Percentiles rank a stretch among this genome's conserved stretches.
Conservation (phyloP, 768 basidiomycete species). For the Brasilioporus rufonigricans region DNA sequence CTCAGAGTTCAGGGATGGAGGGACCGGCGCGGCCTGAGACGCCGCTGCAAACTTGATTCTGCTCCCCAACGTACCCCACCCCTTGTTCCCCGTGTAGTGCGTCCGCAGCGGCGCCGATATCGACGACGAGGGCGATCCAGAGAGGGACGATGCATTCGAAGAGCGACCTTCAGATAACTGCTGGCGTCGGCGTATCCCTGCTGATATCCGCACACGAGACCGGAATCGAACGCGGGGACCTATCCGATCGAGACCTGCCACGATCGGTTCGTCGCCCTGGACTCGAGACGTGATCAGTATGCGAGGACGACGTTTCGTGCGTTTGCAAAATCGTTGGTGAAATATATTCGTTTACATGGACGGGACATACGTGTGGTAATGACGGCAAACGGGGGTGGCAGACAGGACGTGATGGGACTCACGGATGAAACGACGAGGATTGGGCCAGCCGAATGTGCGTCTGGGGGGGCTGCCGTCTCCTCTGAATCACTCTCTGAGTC, state of each 20-base stretch:
- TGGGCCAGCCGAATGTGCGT: not conserved
- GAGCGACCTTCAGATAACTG: constrained; percentile 17
- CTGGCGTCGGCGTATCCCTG: constrained; percentile 54
- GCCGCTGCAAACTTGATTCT: constrained; percentile 41
- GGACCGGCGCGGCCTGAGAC: constrained; percentile 2
- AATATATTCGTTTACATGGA: not conserved
- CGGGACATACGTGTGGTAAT: not conserved
- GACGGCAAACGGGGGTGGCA: not conserved
- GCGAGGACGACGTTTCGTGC: not conserved
- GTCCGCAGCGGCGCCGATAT: constrained; percentile 78
- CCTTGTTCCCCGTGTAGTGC: constrained; percentile 47
- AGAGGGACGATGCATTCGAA: constrained; percentile 40
- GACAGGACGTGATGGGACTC: constrained; percentile 5
- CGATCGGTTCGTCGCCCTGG: constrained; percentile 18
- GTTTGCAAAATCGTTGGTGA: not conserved
- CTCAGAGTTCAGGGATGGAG: not conserved
- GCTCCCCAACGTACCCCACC: constrained; percentile 62
- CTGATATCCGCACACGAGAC: constrained; percentile 75
- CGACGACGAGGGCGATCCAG: constrained; percentile 72
- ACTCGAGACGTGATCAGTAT: constrained; percentile 6
- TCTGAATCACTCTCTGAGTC: constrained; percentile 10
- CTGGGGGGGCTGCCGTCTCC: not conserved
- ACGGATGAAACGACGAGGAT: constrained; percentile 5
- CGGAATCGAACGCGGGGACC: constrained; percentile 57
- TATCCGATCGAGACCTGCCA: constrained; percentile 9